phyloP scores from a whole-genome alignment of 169 alveolate genomes.

The Theileria parva region DNA sequence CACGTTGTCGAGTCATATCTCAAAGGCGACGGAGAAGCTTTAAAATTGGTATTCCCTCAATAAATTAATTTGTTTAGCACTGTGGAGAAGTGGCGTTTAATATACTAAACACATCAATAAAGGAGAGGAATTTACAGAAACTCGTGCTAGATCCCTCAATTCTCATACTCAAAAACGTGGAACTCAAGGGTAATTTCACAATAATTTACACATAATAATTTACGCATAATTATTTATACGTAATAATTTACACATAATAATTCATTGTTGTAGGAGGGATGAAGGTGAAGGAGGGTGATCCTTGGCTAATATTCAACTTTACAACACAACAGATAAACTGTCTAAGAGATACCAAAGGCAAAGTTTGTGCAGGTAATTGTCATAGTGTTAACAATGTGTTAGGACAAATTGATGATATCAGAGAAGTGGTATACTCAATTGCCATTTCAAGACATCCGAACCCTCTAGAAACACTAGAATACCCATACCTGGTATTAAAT shows the following conservation, averaged over 20 bases:
- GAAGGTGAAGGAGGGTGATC: constrained; percentile 75
- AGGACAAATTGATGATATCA: constrained; percentile 85
- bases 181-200: constrained; percentile 77
- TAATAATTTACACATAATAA: neutral
- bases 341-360: constrained; percentile 75
- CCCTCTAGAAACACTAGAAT: constrained; percentile 66
- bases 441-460: constrained; percentile 85
- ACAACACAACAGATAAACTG: constrained; percentile 88
- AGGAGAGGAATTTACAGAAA: constrained; percentile 76
- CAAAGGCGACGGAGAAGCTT: constrained; percentile 80
- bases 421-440: constrained; percentile 85
- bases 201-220: neutral
- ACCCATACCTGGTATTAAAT: constrained; percentile 69
- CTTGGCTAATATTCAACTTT: constrained; percentile 87
- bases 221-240: constrained; percentile 7
- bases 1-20: constrained; percentile 83
- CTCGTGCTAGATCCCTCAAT: constrained; percentile 81
- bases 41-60: constrained; percentile 11
- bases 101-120: constrained; percentile 77
- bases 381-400: neutral
- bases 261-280: constrained; percentile 47
- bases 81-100: constrained; percentile 85
- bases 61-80: constrained; percentile 63
- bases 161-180: constrained; percentile 80
- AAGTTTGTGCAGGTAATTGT: constrained; percentile 72